Evolutionary conservation across 1,139 yeast species (phyloP), one percentile per base, ranked within the genome.

Genomic region (Hansenula lynferdii): DNA sequence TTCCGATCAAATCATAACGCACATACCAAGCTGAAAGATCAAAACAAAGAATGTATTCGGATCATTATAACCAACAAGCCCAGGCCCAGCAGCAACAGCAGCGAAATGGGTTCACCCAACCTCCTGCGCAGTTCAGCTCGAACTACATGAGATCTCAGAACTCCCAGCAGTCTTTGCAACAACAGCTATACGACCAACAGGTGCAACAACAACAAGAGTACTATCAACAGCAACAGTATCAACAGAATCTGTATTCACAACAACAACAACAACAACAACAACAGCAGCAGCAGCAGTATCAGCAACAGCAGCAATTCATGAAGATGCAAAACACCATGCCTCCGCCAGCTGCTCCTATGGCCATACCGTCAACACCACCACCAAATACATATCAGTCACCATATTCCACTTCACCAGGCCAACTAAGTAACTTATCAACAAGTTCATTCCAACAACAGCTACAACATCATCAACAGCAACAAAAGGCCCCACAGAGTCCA

Each of bases 91-190:
- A 47, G 19, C 58, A 44, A 26, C 48, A 48, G 25, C 49, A 45
- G 24, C 49, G 43, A 3, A 54, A 49, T 12, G 48, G 50, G 27
- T 51, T 45, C 20, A 34, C 29, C 4, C 60, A 57, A 34, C 53
- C 60, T 4, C 41, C 58, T 2, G 59, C 59, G 27, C 57, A 50
- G 37, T 62, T 63, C 37, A 57, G 63, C 35, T 40, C 54, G 7
- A 60, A 56, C 34, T 63, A 63, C 38, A 51, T 61, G 58, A 57
- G 55, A 35, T 66, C 61, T 36, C 68, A 63, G 40, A 58, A 57
- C 20, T 64, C 68, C 1, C 65, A 62, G 16, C 66, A 57, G 29
- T 63, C 67, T 2, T 42, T 63, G 16, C 64, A 62, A 36, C 65
- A 60, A 16, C 62, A 58, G 30, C 36, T 54, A 14, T 42, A 45